Percentiles rank a stretch among this genome's conserved stretches.
These are phyloP conservation scores for Salix dunnii DNA, from an alignment of 345 rosid species.

Conservation along the genomic window DNA sequence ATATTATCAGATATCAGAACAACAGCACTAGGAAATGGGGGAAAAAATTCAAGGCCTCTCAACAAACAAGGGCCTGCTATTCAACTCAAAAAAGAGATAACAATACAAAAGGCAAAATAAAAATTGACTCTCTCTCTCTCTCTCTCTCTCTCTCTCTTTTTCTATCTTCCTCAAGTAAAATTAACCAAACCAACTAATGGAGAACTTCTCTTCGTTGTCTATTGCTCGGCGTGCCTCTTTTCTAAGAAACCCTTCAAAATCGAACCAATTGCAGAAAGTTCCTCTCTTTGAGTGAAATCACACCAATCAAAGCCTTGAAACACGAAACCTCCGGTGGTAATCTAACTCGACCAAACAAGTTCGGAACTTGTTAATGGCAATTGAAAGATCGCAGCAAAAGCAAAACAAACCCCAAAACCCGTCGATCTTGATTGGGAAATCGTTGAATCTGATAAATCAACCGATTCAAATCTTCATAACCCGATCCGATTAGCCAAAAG, in stretches of 20 bases:
- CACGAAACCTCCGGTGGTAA: background rate
- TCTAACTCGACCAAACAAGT: background rate
- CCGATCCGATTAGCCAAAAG: background rate
- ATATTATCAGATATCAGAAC: background rate
- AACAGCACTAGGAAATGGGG: background rate
- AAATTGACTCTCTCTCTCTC: slow-evolving; percentile 10
- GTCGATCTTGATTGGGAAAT: background rate
- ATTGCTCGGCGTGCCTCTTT: background rate
- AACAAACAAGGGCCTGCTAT: slow-evolving; percentile 23
- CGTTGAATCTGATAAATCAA: background rate
- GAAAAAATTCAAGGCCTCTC: slow-evolving; percentile 14
- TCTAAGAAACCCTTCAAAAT: background rate
- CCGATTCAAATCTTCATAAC: slow-evolving; percentile 11
- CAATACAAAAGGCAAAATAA: slow-evolving; percentile 13
- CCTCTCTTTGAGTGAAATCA: background rate
- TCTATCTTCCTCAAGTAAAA: slow-evolving; percentile 18
- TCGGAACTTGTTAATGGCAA: background rate
- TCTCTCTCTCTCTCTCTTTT: slow-evolving; percentile 1
- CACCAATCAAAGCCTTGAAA: background rate
- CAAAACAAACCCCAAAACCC: background rate
- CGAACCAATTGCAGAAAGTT: background rate
- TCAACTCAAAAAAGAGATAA: slow-evolving; percentile 13
- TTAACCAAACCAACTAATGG: slow-evolving; percentile 19
- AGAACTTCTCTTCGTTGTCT: slow-evolving; percentile 3
- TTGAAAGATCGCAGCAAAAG: slow-evolving; percentile 9